Evolutionary conservation across 305 asterid genomes (phyloP).

Genomic region (Plantago coronopus): DNA sequence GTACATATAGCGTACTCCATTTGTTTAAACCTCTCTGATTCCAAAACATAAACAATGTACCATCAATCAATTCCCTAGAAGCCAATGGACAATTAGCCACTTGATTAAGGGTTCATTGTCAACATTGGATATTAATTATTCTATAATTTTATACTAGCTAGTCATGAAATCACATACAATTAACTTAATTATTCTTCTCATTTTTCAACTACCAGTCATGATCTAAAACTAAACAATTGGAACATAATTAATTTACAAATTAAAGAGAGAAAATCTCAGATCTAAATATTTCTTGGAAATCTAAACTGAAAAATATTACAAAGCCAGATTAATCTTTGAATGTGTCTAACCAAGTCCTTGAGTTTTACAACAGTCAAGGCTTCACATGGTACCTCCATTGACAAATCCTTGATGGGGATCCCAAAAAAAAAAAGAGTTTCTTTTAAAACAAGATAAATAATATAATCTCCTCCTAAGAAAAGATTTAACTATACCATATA

Average conservation of each 20-base stretch:
- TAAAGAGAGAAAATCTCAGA: constrained; percentile 11
- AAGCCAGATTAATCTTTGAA: constrained; percentile 7
- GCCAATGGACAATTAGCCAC: too few relatives aligned
- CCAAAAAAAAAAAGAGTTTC: constrained; percentile 10
- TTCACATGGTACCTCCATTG: constrained; percentile 40
- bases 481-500: constrained; percentile 1
- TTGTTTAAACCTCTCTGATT: too few relatives aligned
- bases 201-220: too few relatives aligned
- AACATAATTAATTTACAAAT: constrained; percentile 8
- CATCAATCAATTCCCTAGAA: too few relatives aligned
- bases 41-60: too few relatives aligned
- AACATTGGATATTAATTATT: too few relatives aligned
- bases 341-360: constrained; percentile 25
- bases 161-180: too few relatives aligned
- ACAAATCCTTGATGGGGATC: constrained; percentile 17
- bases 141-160: too few relatives aligned
- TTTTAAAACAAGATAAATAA: not conserved
- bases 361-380: constrained; percentile 43
- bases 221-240: too few relatives aligned
- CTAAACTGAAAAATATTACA: constrained; percentile 1
- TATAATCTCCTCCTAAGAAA: not conserved
- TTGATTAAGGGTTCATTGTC: too few relatives aligned
- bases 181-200: too few relatives aligned
- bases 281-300: constrained; percentile 25
- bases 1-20: too few relatives aligned